Conservation (phyloP, 257 asterid species). For the Solanum pimpinellifolium region DNA sequence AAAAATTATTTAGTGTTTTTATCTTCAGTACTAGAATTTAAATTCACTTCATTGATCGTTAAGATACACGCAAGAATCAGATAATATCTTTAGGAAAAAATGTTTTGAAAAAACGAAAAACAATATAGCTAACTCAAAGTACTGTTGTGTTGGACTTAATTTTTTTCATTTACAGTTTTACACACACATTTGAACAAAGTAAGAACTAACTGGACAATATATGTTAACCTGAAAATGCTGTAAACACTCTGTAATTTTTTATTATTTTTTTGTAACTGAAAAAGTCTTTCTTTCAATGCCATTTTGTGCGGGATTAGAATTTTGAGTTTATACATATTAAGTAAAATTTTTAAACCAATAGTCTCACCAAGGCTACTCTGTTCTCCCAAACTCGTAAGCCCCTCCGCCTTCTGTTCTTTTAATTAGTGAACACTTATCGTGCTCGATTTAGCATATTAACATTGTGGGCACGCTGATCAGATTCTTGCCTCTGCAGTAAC, state of each 20-base stretch:
- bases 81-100: too few relatives aligned
- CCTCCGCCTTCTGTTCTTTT: background rate
- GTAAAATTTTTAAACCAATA: background rate
- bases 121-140: too few relatives aligned
- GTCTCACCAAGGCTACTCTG: background rate
- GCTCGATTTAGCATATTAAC: background rate
- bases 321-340: background rate
- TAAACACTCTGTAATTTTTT: background rate
- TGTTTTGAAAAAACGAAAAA: background rate
- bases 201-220: background rate
- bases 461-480: conserved; percentile 24
- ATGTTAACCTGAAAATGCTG: background rate
- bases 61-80: background rate
- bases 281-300: background rate
- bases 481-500: conserved; percentile 53
- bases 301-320: background rate
- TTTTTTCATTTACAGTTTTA: background rate
- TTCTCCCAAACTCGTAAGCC: background rate
- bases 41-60: background rate
- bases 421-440: background rate
- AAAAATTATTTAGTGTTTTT: too few relatives aligned
- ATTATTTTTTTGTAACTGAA: background rate
- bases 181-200: background rate
- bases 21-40: background rate
- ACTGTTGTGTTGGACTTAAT: background rate